Evolutionary conservation across 2,329 filamentous ascomycete species (phyloP).

Genomic region (Bipolaris victoriae): DNA sequence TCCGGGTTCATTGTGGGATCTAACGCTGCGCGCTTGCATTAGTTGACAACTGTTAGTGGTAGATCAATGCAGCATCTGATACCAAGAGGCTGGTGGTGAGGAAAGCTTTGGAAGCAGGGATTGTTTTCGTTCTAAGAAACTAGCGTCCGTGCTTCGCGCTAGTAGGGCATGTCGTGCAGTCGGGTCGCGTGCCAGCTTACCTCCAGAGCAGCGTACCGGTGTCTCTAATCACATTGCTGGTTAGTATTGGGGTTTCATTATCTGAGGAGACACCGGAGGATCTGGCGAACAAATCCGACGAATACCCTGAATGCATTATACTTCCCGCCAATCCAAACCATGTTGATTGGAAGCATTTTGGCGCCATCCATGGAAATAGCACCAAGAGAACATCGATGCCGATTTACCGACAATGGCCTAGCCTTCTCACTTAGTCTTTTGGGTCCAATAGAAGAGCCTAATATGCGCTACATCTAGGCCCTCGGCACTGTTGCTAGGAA

Average conservation of each 20-base stretch:
- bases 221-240: neutral
- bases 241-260: too few species aligned
- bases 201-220: neutral
- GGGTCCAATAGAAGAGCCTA: neutral
- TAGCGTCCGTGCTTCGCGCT: conserved; percentile 12
- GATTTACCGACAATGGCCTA: neutral
- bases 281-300: too few species aligned
- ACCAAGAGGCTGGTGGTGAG: conserved; percentile 15
- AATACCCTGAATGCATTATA: too few species aligned
- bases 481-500: conserved; percentile 1
- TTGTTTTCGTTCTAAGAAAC: conserved; percentile 9
- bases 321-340: too few species aligned
- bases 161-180: conserved; percentile 9
- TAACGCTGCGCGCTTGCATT: conserved; percentile 11
- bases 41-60: conserved; percentile 23
- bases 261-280: too few species aligned
- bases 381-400: neutral
- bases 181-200: neutral
- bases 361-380: neutral
- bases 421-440: neutral
- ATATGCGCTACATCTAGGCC: neutral
- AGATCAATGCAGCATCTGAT: conserved; percentile 24
- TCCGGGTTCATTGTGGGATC: conserved; percentile 30
- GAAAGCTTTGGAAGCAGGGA: conserved; percentile 19
- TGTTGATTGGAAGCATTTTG: neutral